These are phyloP conservation scores for Diaporthe vaccinii DNA, from an alignment of 2,329 filamentous ascomycete species.

Conservation along the genomic window DNA sequence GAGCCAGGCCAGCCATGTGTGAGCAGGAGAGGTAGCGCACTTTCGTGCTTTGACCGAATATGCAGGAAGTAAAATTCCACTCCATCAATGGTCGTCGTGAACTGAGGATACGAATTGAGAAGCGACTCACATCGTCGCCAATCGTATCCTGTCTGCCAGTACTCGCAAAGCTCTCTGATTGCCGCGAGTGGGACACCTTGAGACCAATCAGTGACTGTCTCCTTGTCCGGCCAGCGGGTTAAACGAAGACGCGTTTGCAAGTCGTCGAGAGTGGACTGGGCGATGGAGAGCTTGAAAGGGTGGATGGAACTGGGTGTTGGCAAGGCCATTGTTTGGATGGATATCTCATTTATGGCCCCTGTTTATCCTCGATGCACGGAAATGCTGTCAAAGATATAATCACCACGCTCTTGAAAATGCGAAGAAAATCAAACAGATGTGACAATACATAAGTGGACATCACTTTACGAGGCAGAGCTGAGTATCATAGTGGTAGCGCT, in stretches of 20 bases:
- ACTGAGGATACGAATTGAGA: conserved; percentile 11
- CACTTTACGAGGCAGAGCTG: too few relatives aligned
- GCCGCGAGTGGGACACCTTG: conserved; percentile 4
- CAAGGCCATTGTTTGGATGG: not conserved
- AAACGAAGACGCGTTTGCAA: conserved; percentile 5
- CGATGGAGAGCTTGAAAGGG: conserved; percentile 11
- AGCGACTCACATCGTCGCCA: conserved; percentile 11
- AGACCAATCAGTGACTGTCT: conserved; percentile 11
- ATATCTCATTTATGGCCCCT: not conserved
- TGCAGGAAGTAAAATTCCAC: conserved; percentile 11
- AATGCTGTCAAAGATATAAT: not conserved
- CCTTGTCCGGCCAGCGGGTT: conserved; percentile 7
- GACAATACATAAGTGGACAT: too few relatives aligned
- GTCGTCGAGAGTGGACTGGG: conserved; percentile 8
- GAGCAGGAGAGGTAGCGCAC: not conserved
- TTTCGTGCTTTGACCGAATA: conserved; percentile 2
- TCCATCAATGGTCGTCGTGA: not conserved
- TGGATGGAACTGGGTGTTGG: not conserved
- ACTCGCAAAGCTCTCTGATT: not conserved
- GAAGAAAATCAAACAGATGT: not conserved
- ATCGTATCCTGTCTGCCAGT: conserved; percentile 13
- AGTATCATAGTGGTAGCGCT: too few relatives aligned
- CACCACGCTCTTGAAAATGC: not conserved
- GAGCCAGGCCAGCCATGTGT: conserved; percentile 20
- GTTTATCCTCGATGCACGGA: not conserved